Conservation (phyloP, 768 basidiomycete species). For the Russula ochroleuca region DNA sequence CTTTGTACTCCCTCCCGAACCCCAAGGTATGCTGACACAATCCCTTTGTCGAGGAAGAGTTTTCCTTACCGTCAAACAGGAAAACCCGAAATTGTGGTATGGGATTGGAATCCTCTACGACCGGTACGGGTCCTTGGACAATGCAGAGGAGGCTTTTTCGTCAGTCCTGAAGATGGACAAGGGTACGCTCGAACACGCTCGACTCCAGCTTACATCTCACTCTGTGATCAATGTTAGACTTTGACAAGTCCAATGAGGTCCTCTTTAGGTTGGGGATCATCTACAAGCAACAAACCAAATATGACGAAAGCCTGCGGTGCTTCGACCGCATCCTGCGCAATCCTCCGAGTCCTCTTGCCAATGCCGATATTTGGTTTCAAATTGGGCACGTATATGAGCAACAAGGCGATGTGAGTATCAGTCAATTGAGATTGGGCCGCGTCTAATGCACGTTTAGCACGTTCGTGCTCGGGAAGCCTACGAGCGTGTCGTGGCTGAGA, state of each 20-base stretch:
- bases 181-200: slow-evolving; percentile 43
- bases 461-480: slow-evolving; percentile 90
- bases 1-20: slow-evolving; percentile 90
- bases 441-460: slow-evolving; percentile 50
- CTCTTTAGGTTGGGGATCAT: slow-evolving; percentile 98
- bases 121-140: slow-evolving; percentile 96
- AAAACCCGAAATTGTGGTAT: slow-evolving; percentile 99
- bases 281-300: slow-evolving; percentile 98
- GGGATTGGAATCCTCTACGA: slow-evolving; percentile 99
- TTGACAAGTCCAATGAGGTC: slow-evolving; percentile 98
- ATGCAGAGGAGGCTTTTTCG: slow-evolving; percentile 97
- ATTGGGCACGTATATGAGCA: slow-evolving; percentile 99
- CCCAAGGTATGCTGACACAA: slow-evolving; percentile 65
- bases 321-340: slow-evolving; percentile 96
- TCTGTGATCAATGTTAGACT: slow-evolving; percentile 51
- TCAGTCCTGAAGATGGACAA: slow-evolving; percentile 96
- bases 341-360: slow-evolving; percentile 91
- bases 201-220: background rate
- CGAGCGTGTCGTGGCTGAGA: slow-evolving; percentile 89
- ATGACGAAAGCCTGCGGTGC: slow-evolving; percentile 79
- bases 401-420: slow-evolving; percentile 77
- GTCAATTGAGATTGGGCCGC: slow-evolving; percentile 5
- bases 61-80: slow-evolving; percentile 37
- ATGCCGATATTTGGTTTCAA: slow-evolving; percentile 99
- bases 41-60: slow-evolving; percentile 18